Conservation (phyloP, 768 basidiomycete species). For the Coprinopsis marcescibilis region DNA sequence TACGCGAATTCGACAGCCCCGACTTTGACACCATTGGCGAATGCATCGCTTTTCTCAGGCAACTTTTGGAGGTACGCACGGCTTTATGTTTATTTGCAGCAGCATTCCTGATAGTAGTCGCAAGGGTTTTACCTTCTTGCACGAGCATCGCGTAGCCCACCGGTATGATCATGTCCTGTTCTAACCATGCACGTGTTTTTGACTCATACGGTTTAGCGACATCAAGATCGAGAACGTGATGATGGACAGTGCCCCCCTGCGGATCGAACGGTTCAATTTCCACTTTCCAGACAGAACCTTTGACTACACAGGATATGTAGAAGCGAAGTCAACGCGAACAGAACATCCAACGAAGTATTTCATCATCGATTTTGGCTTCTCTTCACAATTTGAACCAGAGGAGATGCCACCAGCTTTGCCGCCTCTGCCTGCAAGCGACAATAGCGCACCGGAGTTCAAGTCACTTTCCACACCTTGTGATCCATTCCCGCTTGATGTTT, state of each 20-base stretch:
- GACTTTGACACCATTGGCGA: conserved; percentile 5
- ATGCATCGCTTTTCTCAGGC: neutral
- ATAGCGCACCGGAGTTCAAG: neutral
- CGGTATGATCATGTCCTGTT: neutral
- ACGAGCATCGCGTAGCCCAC: conserved; percentile 6
- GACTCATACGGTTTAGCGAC: neutral
- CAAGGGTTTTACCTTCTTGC: conserved; percentile 6
- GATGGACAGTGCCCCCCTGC: conserved; percentile 6
- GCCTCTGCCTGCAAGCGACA: neutral
- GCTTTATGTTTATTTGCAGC: neutral
- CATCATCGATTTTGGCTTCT: conserved; percentile 13
- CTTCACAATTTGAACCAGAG: conserved; percentile 7
- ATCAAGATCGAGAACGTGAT: conserved; percentile 10
- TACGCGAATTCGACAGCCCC: neutral
- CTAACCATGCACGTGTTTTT: neutral
- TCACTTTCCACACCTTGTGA: neutral
- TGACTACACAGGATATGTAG: neutral
- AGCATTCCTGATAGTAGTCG: neutral
- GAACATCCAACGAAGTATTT: conserved; percentile 12
- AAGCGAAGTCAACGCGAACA: conserved; percentile 9
- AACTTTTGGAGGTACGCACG: conserved; percentile 3
- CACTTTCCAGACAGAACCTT: neutral
- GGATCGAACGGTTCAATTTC: conserved; percentile 6
- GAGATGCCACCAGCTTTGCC: neutral
- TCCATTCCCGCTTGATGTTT: conserved; percentile 8